Base-by-base conservation (phyloP, 257 asterid genomes). In the Thymus mandschuricus region DNA sequence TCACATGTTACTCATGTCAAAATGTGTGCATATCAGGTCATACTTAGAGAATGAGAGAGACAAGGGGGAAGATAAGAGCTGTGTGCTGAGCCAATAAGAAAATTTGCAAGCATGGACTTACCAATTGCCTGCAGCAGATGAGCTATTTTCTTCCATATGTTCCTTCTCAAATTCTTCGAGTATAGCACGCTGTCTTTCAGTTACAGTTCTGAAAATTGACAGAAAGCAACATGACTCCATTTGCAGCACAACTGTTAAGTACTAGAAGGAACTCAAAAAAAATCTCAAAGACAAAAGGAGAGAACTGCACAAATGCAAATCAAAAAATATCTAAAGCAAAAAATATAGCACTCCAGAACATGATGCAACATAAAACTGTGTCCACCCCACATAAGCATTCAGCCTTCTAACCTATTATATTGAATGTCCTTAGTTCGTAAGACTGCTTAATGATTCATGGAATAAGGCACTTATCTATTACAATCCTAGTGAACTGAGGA, bases 161-260 rank as follows among this genome's bases (percentile, higher is more conserved):
- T 85, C 93, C 82, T 90, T 88, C 86, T 83, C 98, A 82, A 91
- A 87, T 80, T 91, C 98, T 79, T 90, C 97, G 50, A 93, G 80
- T 83, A 93, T 80, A 74, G 84, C 87, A 48, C 87, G 96, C 74
- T 91, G 98, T 10, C 80, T 81, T 68, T 87, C 94, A 68, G 68
- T 87, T 69, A 93, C 80, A 10, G 68, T 73, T 63, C 97, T 91
- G 89, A 63, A 79, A 79, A 33, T 55, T 44, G 55, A 68, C 10
- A 40, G 7, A 40, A 70, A 13, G 40, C 21, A 21, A 21, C 21
- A 21, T 21, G 21, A 21, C 21, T 59, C 61, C 30, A 45, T 35
- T 60, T 70, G 69, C 64, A 80, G 75, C 45, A 40, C 41, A 46
- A 68, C 6, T 64, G 46, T 31, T 6, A 31, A 15, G 63, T 9